Conservation (phyloP, 768 basidiomycete genomes). For the Cystobasidium ongulense region DNA sequence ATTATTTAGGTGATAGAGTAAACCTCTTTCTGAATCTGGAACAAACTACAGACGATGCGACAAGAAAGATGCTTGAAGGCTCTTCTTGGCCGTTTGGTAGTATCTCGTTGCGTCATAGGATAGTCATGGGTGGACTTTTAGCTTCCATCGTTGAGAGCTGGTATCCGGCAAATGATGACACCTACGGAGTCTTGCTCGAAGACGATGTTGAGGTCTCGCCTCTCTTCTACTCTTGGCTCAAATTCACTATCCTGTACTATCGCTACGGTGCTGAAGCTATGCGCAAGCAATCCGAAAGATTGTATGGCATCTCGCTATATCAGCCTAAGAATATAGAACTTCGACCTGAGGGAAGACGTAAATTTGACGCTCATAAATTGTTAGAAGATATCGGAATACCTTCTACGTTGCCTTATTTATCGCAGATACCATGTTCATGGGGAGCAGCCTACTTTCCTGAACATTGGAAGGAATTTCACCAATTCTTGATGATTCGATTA, state of each 20-base stretch:
- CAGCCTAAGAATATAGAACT: slow-evolving; percentile 76
- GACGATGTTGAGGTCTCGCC: slow-evolving; percentile 81
- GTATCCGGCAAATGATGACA: slow-evolving; percentile 66
- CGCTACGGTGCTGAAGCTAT: slow-evolving; percentile 61
- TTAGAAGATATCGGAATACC: slow-evolving; percentile 49
- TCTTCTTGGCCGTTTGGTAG: slow-evolving; percentile 59
- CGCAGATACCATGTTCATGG: slow-evolving; percentile 84
- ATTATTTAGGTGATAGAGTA: slow-evolving; percentile 64
- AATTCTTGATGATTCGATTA: slow-evolving; percentile 64
- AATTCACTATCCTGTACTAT: slow-evolving; percentile 69
- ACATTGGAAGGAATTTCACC: slow-evolving; percentile 78
- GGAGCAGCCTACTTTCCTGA: slow-evolving; percentile 84
- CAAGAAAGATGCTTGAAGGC: slow-evolving; percentile 52
- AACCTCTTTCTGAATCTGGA: slow-evolving; percentile 65
- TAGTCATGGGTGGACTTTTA: slow-evolving; percentile 70
- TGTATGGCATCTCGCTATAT: slow-evolving; percentile 78
- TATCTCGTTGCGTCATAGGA: slow-evolving; percentile 59
- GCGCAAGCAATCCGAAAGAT: slow-evolving; percentile 47
- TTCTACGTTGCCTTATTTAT: slow-evolving; percentile 64
- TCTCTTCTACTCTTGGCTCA: slow-evolving; percentile 74
- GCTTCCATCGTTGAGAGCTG: slow-evolving; percentile 80
- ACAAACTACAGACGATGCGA: slow-evolving; percentile 60
- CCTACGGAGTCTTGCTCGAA: slow-evolving; percentile 71
- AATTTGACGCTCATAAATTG: slow-evolving; percentile 59
- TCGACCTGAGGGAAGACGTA: slow-evolving; percentile 57